These are phyloP conservation scores for Rhinocladiella mackenziei DNA, from an alignment of 2,329 filamentous ascomycete species.

Conservation along the genomic window DNA sequence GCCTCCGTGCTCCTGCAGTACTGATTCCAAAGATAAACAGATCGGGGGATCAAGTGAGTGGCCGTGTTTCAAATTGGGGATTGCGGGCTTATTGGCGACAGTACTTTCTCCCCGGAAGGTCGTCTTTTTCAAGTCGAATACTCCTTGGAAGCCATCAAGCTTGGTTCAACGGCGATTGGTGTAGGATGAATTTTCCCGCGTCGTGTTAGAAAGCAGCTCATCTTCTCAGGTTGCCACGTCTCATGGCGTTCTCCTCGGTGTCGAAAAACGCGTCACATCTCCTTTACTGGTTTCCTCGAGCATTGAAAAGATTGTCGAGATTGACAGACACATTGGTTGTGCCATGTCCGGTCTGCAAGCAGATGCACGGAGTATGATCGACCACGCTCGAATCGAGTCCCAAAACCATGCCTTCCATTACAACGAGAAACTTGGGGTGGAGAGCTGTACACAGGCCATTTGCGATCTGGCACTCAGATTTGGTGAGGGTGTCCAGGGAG, in stretches of 20 bases:
- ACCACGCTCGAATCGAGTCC: slow-evolving; percentile 95
- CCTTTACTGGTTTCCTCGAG: slow-evolving; percentile 95
- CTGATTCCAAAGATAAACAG: too few relatives aligned
- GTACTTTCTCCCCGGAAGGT: slow-evolving; percentile 99
- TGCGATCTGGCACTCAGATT: slow-evolving; percentile 95
- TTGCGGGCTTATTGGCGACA: slow-evolving; percentile 40
- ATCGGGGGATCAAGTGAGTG: slow-evolving; percentile 93
- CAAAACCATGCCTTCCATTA: slow-evolving; percentile 98
- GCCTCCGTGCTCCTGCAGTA: too few relatives aligned
- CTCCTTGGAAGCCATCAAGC: slow-evolving; percentile 99
- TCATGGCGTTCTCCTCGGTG: slow-evolving; percentile 90
- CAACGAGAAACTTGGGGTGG: slow-evolving; percentile 87
- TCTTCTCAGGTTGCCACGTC: slow-evolving; percentile 70
- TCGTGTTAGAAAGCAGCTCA: neutral
- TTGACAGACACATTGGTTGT: slow-evolving; percentile 97
- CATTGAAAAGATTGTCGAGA: slow-evolving; percentile 99
- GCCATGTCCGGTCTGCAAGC: slow-evolving; percentile 98
- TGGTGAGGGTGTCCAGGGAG: slow-evolving; percentile 92
- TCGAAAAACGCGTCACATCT: slow-evolving; percentile 98
- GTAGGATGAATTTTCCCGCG: slow-evolving; percentile 45
- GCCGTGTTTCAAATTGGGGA: slow-evolving; percentile 18
- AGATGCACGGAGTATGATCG: slow-evolving; percentile 94
- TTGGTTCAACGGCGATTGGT: slow-evolving; percentile 95
- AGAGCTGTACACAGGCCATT: slow-evolving; percentile 98
- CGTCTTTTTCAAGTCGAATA: slow-evolving; percentile 99